These are phyloP conservation scores for Aspergillus ellipticus DNA, from an alignment of 495 filamentous ascomycete species.

Conservation along the genomic window DNA sequence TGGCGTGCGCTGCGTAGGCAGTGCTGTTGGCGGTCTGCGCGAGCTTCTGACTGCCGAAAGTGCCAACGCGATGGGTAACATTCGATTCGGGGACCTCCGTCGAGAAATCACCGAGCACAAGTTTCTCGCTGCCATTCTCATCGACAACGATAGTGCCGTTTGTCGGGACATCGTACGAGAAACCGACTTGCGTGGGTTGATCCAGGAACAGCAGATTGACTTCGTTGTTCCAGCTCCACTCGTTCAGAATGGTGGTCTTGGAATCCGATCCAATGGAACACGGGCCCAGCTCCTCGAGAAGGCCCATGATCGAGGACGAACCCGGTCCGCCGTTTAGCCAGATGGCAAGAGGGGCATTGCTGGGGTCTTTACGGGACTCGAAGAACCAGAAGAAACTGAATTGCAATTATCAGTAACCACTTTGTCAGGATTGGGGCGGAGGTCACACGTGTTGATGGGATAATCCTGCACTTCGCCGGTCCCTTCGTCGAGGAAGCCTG, in stretches of 20 bases:
- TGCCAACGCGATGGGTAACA: slow-evolving; percentile 47
- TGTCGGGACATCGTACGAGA: slow-evolving; percentile 9
- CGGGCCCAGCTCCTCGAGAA: slow-evolving; percentile 3
- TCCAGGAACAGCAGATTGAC: slow-evolving; percentile 10
- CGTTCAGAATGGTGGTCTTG: slow-evolving; percentile 7
- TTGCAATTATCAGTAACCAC: not conserved
- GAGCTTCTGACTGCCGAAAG: slow-evolving; percentile 40
- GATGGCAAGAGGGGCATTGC: slow-evolving; percentile 6
- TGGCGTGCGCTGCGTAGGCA: slow-evolving; percentile 35
- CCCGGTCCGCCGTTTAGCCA: slow-evolving; percentile 10
- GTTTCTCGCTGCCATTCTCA: not conserved
- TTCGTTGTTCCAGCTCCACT: slow-evolving; percentile 9
- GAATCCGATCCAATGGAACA: slow-evolving; percentile 7
- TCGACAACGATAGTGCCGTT: not conserved
- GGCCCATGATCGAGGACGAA: not conserved
- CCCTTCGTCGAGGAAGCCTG: not conserved
- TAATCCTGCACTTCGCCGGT: not conserved
- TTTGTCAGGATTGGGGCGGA: not conserved
- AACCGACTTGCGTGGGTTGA: slow-evolving; percentile 10
- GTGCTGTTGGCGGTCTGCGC: slow-evolving; percentile 42
- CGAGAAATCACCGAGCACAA: not conserved
- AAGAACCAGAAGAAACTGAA: slow-evolving; percentile 8
- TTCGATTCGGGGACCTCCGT: slow-evolving; percentile 42
- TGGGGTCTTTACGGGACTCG: slow-evolving; percentile 1
- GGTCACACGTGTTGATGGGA: not conserved